Percentiles rank a stretch among this genome's conserved stretches.
Conservation (phyloP, 352 stramenopile genomes). For the Phytophthora boehmeriae region DNA sequence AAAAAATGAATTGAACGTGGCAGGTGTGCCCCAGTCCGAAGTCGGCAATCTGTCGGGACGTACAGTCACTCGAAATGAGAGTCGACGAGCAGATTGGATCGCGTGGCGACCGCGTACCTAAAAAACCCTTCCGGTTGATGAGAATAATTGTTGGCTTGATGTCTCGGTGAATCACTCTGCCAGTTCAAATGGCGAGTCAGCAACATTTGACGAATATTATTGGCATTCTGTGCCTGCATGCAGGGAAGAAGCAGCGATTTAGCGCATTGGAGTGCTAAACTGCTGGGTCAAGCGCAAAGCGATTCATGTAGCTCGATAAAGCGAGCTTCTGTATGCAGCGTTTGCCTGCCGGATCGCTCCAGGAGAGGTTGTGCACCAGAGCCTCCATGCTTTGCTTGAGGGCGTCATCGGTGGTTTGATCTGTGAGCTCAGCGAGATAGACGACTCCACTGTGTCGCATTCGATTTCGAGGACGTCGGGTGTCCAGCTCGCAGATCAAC, state of each 20-base stretch:
- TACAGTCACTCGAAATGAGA: slow-evolving; percentile 3
- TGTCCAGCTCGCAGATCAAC: slow-evolving; percentile 73
- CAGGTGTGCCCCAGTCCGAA: slow-evolving; percentile 81
- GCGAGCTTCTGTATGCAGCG: slow-evolving; percentile 71
- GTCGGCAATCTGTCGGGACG: slow-evolving; percentile 57
- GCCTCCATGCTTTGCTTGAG: slow-evolving; percentile 72
- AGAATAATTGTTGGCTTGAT: slow-evolving; percentile 92
- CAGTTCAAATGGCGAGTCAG: not conserved
- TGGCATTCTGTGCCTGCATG: slow-evolving; percentile 74
- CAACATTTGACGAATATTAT: not conserved
- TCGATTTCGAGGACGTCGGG: slow-evolving; percentile 44
- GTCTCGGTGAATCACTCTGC: slow-evolving; percentile 85
- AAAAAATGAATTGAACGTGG: slow-evolving; percentile 84
- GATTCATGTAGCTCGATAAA: slow-evolving; percentile 63
- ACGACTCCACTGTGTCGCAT: slow-evolving; percentile 60
- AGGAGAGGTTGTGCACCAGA: slow-evolving; percentile 74
- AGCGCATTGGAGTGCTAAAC: too few relatives aligned
- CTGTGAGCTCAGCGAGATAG: slow-evolving; percentile 56
- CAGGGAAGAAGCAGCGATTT: too few relatives aligned
- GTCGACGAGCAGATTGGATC: not conserved
- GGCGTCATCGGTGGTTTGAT: slow-evolving; percentile 39
- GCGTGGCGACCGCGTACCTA: slow-evolving; percentile 46
- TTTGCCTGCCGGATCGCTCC: slow-evolving; percentile 72
- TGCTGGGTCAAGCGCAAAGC: slow-evolving; percentile 48
- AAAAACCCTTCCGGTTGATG: slow-evolving; percentile 81